These are phyloP conservation scores for Cenchrus fungigraminus DNA, from an alignment of 176 grass and related monocot genomes.

Conservation along the genomic window DNA sequence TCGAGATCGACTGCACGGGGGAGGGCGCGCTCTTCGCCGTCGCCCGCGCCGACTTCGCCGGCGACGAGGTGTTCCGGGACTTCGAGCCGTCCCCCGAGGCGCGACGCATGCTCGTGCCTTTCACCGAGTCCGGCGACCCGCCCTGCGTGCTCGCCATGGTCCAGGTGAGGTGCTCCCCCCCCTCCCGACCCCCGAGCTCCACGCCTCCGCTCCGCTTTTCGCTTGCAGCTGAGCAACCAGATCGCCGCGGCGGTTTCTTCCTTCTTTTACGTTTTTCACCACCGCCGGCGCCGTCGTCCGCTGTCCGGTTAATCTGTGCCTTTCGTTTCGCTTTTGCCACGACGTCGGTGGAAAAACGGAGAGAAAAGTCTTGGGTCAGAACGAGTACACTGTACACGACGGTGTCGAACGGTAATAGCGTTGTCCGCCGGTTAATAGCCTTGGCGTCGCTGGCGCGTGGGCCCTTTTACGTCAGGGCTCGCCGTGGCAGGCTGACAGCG, in stretches of 20 bases:
- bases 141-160: constrained; percentile 66
- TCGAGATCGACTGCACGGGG: constrained; percentile 68
- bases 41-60: constrained; percentile 45
- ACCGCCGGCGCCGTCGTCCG: too few species aligned
- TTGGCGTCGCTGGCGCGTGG: neutral
- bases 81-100: constrained; percentile 63
- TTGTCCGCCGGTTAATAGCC: too few species aligned
- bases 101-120: constrained; percentile 59
- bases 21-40: constrained; percentile 65
- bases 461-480: neutral
- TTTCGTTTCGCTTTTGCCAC: neutral
- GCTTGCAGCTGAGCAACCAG: neutral
- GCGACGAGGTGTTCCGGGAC: constrained; percentile 55
- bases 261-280: neutral
- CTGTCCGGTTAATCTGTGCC: neutral
- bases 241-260: neutral
- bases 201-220: too few species aligned
- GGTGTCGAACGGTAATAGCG: neutral
- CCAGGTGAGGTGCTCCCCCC: constrained; percentile 17
- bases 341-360: constrained; percentile 18
- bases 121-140: constrained; percentile 50
- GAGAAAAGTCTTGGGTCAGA: neutral
- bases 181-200: too few species aligned
- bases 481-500: neutral
- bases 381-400: too few species aligned